phyloP scores from a whole-genome alignment of 495 filamentous ascomycete genomes.

The Lasiosphaeris hirsuta region DNA sequence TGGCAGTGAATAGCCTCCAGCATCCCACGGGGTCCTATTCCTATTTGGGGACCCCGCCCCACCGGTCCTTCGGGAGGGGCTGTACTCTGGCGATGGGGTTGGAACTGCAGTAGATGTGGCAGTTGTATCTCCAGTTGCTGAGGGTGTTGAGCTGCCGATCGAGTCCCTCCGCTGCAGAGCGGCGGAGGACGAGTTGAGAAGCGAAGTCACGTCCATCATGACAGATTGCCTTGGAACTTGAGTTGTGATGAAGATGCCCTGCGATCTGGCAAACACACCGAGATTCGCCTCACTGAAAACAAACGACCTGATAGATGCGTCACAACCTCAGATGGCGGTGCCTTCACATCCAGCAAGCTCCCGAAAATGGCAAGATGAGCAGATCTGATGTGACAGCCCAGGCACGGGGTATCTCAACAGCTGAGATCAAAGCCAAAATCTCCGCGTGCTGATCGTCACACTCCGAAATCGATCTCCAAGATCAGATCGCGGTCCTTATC shows the following conservation, averaged over 20 bases:
- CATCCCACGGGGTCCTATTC: constrained; percentile 47
- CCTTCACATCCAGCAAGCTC: too few species aligned
- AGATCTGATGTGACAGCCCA: too few species aligned
- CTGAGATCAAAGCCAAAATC: too few species aligned
- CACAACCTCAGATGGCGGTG: too few species aligned
- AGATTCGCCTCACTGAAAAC: too few species aligned
- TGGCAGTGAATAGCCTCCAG: constrained; percentile 40
- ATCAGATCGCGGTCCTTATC: too few species aligned
- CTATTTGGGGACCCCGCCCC: constrained; percentile 29
- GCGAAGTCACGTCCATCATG: constrained; percentile 30
- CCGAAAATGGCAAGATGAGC: too few species aligned
- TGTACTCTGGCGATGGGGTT: constrained; percentile 28
- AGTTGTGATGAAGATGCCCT: neutral
- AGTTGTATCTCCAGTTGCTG: constrained; percentile 23
- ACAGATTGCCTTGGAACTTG: neutral
- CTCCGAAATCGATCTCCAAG: too few species aligned
- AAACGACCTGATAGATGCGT: too few species aligned
- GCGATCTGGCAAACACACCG: too few species aligned
- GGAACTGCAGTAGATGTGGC: constrained; percentile 21
- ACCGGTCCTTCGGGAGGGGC: constrained; percentile 20
- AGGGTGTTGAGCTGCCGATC: constrained; percentile 22
- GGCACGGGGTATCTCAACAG: too few species aligned
- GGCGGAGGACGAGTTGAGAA: constrained; percentile 34
- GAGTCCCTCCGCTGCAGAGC: constrained; percentile 24
- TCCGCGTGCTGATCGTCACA: too few species aligned